These are phyloP conservation scores for Yamadazyma oceani DNA, from an alignment of 1,139 yeast genomes.

Conservation along the genomic window DNA sequence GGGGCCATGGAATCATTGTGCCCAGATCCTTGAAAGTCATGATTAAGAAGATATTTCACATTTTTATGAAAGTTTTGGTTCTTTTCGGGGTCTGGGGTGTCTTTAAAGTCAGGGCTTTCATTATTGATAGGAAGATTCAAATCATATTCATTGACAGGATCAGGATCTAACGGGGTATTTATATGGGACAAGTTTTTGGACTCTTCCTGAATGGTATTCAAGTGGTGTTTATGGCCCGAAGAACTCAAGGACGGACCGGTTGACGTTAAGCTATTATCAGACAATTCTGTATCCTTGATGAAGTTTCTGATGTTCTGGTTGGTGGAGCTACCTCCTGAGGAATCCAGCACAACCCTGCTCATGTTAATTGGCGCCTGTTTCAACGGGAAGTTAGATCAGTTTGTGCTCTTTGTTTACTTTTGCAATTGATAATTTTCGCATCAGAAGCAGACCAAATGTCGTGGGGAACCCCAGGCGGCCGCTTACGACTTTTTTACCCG, in stretches of 20 bases:
- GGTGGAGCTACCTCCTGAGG: slow-evolving; percentile 5
- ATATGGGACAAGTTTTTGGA: slow-evolving; percentile 2
- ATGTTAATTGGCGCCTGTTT: slow-evolving; percentile 2
- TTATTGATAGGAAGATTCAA: slow-evolving; percentile 10
- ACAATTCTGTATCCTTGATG: slow-evolving; percentile 13
- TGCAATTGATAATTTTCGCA: too few relatives aligned
- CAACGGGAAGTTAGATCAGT: too few relatives aligned
- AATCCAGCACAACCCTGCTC: slow-evolving; percentile 17
- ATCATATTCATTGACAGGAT: slow-evolving; percentile 9
- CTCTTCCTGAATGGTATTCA: slow-evolving; percentile 11
- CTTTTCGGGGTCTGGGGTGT: slow-evolving; percentile 9
- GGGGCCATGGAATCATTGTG: slow-evolving; percentile 9
- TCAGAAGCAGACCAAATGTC: too few relatives aligned
- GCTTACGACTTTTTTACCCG: too few relatives aligned
- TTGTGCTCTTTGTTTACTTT: not conserved
- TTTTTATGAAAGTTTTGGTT: slow-evolving; percentile 29
- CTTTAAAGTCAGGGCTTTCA: slow-evolving; percentile 6
- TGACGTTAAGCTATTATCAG: slow-evolving; percentile 7
- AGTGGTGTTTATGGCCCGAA: slow-evolving; percentile 1
- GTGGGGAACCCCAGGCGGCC: too few relatives aligned
- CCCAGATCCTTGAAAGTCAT: slow-evolving; percentile 28
- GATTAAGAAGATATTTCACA: slow-evolving; percentile 36
- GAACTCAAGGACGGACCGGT: not conserved
- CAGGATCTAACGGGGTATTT: slow-evolving; percentile 6
- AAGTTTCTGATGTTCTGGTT: slow-evolving; percentile 12